Evolutionary conservation across 2,329 filamentous ascomycete genomes (phyloP).

Genomic region (Colletotrichum tropicicola): DNA sequence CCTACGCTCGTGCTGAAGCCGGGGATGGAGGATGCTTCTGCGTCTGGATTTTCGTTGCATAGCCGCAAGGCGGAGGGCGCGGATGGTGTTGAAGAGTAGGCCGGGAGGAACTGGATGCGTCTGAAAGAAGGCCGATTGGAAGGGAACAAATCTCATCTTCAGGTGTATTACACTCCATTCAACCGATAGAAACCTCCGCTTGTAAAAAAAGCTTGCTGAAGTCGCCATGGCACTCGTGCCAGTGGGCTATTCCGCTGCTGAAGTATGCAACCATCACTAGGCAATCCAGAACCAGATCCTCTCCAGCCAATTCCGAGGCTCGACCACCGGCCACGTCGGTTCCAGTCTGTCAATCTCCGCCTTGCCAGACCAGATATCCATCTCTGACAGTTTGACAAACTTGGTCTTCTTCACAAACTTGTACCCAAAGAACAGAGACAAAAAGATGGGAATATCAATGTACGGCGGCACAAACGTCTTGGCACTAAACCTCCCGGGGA

Average conservation of each 20-base stretch:
- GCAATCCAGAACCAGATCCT: conserved; percentile 52
- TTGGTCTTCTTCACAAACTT: conserved; percentile 72
- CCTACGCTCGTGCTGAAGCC: not conserved
- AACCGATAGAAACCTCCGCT: too few relatives aligned
- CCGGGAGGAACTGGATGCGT: too few relatives aligned
- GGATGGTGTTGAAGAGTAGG: too few relatives aligned
- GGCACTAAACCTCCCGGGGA: conserved; percentile 58
- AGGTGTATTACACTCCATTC: too few relatives aligned
- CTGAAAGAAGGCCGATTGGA: too few relatives aligned
- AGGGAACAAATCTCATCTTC: too few relatives aligned
- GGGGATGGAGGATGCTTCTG: not conserved
- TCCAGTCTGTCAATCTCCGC: conserved; percentile 48
- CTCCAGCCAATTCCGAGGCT: conserved; percentile 48
- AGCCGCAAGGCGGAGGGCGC: not conserved
- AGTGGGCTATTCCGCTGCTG: too few relatives aligned
- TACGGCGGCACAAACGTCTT: conserved; percentile 72
- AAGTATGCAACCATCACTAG: conserved; percentile 30
- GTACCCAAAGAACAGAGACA: conserved; percentile 70
- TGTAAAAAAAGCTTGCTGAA: not conserved
- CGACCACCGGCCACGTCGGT: conserved; percentile 44
- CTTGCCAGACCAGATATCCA: conserved; percentile 52
- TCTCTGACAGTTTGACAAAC: conserved; percentile 44
- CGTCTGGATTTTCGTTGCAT: not conserved
- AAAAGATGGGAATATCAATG: conserved; percentile 75
- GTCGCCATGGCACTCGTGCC: not conserved